A percentile compares a stretch with the other conserved stretches of the same genome.
These are phyloP conservation scores for Lathyrus oleraceus DNA, from an alignment of 306 rosid genomes.

Conservation along the genomic window DNA sequence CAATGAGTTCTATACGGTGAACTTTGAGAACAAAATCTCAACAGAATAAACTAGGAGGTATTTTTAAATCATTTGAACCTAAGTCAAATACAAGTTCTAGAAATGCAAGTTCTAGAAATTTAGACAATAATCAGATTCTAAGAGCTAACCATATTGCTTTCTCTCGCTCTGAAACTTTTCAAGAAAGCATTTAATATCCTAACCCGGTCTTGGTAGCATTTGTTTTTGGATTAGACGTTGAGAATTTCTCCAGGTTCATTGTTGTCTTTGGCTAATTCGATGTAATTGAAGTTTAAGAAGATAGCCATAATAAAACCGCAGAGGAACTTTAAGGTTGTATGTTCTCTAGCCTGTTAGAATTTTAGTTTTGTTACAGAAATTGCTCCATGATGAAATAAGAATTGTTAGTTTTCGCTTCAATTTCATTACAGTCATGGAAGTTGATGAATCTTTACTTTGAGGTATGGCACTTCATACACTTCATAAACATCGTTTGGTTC, in stretches of 20 bases:
- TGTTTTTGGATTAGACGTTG: slow-evolving; percentile 28
- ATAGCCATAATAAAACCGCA: slow-evolving; percentile 19
- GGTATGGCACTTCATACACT: slow-evolving; percentile 27
- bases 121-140: slow-evolving; percentile 47
- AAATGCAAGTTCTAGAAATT: slow-evolving; percentile 28
- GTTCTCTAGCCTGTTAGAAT: slow-evolving; percentile 16
- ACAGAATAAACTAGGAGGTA: slow-evolving; percentile 50
- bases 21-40: slow-evolving; percentile 45
- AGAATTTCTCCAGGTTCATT: slow-evolving; percentile 4
- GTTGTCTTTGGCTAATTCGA: slow-evolving; percentile 27
- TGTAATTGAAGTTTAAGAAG: slow-evolving; percentile 20
- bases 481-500: slow-evolving; percentile 40
- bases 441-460: slow-evolving; percentile 29
- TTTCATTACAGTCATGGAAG: slow-evolving; percentile 13
- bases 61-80: slow-evolving; percentile 56
- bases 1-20: slow-evolving; percentile 63
- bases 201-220: not conserved
- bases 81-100: no score
- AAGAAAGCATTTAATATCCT: slow-evolving; percentile 45
- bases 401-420: not conserved
- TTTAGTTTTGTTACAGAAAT: slow-evolving; percentile 24
- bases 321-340: slow-evolving; percentile 14
- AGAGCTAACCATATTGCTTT: slow-evolving; percentile 64
- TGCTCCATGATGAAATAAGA: slow-evolving; percentile 8
- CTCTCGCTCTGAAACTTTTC: slow-evolving; percentile 54